phyloP scores from a whole-genome alignment of 345 rosid species.

The Rubroshorea leprosula region DNA sequence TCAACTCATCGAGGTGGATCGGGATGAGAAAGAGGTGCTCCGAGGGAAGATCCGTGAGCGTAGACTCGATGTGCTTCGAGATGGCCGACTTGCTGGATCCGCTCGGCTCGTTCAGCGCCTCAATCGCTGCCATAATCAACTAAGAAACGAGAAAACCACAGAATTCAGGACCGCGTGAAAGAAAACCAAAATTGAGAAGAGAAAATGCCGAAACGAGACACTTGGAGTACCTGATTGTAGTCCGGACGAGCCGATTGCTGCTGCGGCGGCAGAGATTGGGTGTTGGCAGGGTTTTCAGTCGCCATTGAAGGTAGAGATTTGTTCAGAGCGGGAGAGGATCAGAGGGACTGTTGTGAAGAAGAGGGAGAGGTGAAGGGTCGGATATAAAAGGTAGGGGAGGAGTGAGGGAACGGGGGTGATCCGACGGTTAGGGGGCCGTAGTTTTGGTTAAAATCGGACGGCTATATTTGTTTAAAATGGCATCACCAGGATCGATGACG shows the following conservation, averaged over 20 bases:
- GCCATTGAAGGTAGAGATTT: conserved; percentile 19
- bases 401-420: conserved; percentile 6
- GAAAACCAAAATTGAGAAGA: background rate
- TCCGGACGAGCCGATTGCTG: conserved; percentile 22
- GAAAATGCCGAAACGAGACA: background rate
- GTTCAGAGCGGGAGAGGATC: background rate
- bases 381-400: conserved; percentile 6
- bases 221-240: conserved; percentile 29
- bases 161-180: background rate
- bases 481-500: conserved; percentile 29
- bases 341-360: background rate
- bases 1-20: conserved; percentile 66
- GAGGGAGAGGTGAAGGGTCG: background rate
- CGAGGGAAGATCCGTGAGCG: conserved; percentile 43
- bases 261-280: conserved; percentile 7
- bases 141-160: conserved; percentile 6
- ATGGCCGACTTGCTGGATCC: conserved; percentile 65
- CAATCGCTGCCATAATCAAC: conserved; percentile 81
- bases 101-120: conserved; percentile 36
- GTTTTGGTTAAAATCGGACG: conserved; percentile 19
- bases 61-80: conserved; percentile 52
- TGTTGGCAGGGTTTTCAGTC: conserved; percentile 12
- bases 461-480: background rate
- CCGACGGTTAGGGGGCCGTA: conserved; percentile 25
- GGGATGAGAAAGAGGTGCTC: conserved; percentile 53